Evolutionary conservation across 257 asterid species (phyloP).

Genomic region (Solanum paucissectum): DNA sequence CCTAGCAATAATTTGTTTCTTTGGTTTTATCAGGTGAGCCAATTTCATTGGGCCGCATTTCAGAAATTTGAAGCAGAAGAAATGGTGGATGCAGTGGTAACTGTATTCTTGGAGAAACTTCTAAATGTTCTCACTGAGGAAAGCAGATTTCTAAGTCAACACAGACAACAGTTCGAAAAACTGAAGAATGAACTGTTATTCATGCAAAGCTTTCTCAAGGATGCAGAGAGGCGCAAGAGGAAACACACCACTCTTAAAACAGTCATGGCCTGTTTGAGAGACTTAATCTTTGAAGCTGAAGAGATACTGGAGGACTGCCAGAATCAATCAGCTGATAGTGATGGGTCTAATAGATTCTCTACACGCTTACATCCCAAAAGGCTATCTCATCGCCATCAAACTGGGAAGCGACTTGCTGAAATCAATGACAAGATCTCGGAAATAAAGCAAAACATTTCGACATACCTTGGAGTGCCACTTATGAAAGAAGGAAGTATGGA

Average conservation of each 20-base stretch:
- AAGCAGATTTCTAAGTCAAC: slow-evolving; percentile 11
- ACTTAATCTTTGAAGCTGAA: slow-evolving; percentile 22
- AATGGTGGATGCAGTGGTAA: slow-evolving; percentile 27
- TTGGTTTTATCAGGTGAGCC: background rate
- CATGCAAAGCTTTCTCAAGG: slow-evolving; percentile 25
- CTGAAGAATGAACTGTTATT: slow-evolving; percentile 14
- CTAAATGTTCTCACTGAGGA: slow-evolving; percentile 17
- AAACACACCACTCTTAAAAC: slow-evolving; percentile 10
- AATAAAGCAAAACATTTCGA: slow-evolving; percentile 13
- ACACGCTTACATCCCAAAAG: slow-evolving; percentile 6
- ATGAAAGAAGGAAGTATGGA: slow-evolving; percentile 6
- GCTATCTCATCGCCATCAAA: background rate
- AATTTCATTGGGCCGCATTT: background rate
- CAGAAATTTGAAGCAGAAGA: background rate
- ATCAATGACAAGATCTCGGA: slow-evolving; percentile 13
- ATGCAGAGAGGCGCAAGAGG: slow-evolving; percentile 26
- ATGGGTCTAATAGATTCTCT: background rate
- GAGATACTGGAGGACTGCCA: slow-evolving; percentile 18
- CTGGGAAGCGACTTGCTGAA: slow-evolving; percentile 12
- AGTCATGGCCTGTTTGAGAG: slow-evolving; percentile 10
- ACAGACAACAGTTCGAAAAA: slow-evolving; percentile 7
- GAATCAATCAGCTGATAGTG: background rate
- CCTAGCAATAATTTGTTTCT: background rate
- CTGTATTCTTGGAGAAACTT: slow-evolving; percentile 19
- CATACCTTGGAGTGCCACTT: slow-evolving; percentile 17